Conservation (phyloP, 2,329 filamentous ascomycete species). For the Pseudopyricularia cyperi region DNA sequence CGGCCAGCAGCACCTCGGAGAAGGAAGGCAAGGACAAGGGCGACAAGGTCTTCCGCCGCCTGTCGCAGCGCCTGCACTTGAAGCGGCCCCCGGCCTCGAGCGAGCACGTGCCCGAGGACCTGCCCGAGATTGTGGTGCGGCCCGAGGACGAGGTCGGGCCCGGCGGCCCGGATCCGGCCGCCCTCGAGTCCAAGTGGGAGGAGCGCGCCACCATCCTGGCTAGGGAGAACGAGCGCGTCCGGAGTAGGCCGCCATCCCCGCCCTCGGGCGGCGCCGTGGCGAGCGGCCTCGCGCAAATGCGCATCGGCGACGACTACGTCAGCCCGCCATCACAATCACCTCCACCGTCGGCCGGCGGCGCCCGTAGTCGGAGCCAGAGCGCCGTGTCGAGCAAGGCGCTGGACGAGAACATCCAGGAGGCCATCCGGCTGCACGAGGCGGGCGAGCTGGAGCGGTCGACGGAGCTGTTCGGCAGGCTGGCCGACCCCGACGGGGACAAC, state of each 20-base stretch:
- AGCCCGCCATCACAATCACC: slow-evolving; percentile 5
- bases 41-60: slow-evolving; percentile 22
- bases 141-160: slow-evolving; percentile 35
- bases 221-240: slow-evolving; percentile 39
- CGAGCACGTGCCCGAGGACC: slow-evolving; percentile 62
- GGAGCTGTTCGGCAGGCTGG: slow-evolving; percentile 70
- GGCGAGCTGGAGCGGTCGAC: slow-evolving; percentile 72
- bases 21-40: slow-evolving; percentile 18
- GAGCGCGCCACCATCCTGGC: slow-evolving; percentile 83
- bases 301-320: slow-evolving; percentile 8
- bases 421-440: slow-evolving; percentile 83
- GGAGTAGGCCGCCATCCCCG: slow-evolving; percentile 27
- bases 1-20: slow-evolving; percentile 19
- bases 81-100: slow-evolving; percentile 46
- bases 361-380: slow-evolving; percentile 7
- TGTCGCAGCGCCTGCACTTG: slow-evolving; percentile 63
- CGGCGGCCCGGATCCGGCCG: slow-evolving; percentile 20
- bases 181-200: slow-evolving; percentile 69
- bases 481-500: slow-evolving; percentile 72
- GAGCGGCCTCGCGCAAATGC: slow-evolving; percentile 16
- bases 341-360: slow-evolving; percentile 5
- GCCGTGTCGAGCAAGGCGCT: slow-evolving; percentile 36
- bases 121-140: slow-evolving; percentile 55
- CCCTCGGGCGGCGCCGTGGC: slow-evolving; percentile 20
- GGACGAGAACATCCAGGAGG: slow-evolving; percentile 74